phyloP scores from a whole-genome alignment of 129 eudicot genomes.

The Rutidosis leptorrhynchoides region DNA sequence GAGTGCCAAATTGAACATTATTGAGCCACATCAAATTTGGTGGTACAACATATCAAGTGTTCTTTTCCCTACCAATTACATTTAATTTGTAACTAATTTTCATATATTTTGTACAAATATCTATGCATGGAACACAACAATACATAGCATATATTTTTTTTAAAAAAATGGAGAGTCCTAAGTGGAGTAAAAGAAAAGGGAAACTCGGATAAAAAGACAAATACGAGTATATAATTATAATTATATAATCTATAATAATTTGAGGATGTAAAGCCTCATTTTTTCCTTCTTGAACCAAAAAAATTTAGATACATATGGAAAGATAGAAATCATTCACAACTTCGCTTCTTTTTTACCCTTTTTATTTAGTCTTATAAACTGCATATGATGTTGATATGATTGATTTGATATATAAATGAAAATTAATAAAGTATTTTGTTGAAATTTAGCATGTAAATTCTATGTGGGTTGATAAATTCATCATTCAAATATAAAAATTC shows the following conservation, averaged over 20 bases:
- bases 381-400: background rate
- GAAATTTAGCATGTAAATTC: too few species aligned
- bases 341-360: conserved; percentile 21
- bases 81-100: background rate
- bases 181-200: conserved; percentile 27
- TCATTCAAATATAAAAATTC: too few species aligned
- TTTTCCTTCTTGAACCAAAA: conserved; percentile 30
- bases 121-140: conserved; percentile 13
- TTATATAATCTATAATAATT: too few species aligned
- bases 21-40: conserved; percentile 35
- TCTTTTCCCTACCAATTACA: conserved; percentile 23
- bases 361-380: background rate
- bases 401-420: too few species aligned
- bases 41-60: conserved; percentile 28
- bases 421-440: too few species aligned
- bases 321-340: conserved; percentile 31
- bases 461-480: too few species aligned
- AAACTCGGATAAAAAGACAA: conserved; percentile 6
- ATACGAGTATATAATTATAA: conserved; percentile 1
- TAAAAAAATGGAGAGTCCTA: background rate
- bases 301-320: conserved; percentile 3
- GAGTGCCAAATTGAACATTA: conserved; percentile 20
- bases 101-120: conserved; percentile 3
- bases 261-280: conserved; percentile 29
- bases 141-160: background rate